These are phyloP conservation scores for Luvunga scandens DNA, from an alignment of 345 rosid genomes.

Conservation along the genomic window DNA sequence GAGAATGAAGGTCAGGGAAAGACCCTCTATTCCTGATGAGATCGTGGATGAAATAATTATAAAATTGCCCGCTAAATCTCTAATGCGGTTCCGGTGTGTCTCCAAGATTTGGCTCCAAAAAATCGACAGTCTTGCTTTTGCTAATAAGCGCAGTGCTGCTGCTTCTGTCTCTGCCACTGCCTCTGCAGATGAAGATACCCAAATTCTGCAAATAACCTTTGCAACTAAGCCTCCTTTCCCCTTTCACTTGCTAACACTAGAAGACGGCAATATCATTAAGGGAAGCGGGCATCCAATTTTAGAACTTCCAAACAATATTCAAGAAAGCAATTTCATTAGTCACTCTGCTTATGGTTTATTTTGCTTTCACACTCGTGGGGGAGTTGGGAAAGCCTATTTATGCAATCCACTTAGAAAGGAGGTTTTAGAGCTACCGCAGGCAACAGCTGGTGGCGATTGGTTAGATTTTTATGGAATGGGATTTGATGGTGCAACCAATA, in stretches of 20 bases:
- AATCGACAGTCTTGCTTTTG: not conserved
- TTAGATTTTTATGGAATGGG: not conserved
- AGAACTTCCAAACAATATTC: not conserved
- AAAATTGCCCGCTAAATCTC: not conserved
- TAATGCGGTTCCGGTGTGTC: not conserved
- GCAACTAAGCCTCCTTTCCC: not conserved
- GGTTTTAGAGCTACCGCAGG: not conserved
- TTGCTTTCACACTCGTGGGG: not conserved
- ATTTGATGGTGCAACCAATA: not conserved
- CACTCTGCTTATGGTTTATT: not conserved
- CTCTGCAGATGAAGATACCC: not conserved
- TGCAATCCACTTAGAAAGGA: not conserved
- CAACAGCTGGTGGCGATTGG: not conserved
- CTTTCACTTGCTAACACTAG: too few species aligned
- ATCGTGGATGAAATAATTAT: not conserved
- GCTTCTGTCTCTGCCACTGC: too few species aligned
- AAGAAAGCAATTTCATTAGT: not conserved
- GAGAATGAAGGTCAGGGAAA: not conserved
- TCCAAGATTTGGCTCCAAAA: not conserved
- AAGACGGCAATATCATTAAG: too few species aligned
- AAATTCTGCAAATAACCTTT: not conserved
- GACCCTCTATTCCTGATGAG: not conserved
- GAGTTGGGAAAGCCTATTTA: not conserved
- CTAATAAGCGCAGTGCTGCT: not conserved
- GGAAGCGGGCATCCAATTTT: not conserved